Base-by-base conservation (phyloP, 176 grass and related monocot genomes). In the Aegilops bicornis region DNA sequence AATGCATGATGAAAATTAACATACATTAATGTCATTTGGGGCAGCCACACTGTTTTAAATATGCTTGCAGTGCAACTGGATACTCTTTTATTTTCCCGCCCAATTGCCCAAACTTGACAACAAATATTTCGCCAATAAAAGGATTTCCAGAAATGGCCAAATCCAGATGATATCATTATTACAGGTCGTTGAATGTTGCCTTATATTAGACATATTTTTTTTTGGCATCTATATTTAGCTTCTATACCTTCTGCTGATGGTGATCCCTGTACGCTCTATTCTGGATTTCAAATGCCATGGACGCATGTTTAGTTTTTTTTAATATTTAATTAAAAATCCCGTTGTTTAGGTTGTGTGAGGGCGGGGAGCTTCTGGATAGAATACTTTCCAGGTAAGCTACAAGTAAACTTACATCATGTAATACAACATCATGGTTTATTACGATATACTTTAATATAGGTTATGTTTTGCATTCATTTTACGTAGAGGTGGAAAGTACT, bases 291-390 rank as follows among this genome's bases (percentile, higher is more conserved):
- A 56, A n/a, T 77, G 10, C 62, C 12, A 45, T 50, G 1, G n/a
- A 32, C 56, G 0, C 17, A 31, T 73, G 9, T 89, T 76, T 23
- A 20, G 2, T 56, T 78, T 63, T 87, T 10, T 37, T 11, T 19
- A 24, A 86, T 80, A 27, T 62, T 79, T 73, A 37, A 58, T 48
- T 8, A 15, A 27, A 89, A 33, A 35, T 73, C 48, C 20, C 70
- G 16, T 83, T 54, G 52, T 76, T 64, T 84, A 95, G 93, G 84
- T 91, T 95, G 85, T 95, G 93, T 6, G 81, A 93, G 67, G 93
- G 93, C 22, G 93, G 93, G 59, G 93, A 95, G 81, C 81, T 95
- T 70, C 89, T 95, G 1, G 93, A 95, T 64, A 92, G 91, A 89
- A 95, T 95, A 88, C 89, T 95, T 89, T 93, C 93, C 39, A 95